phyloP scores from a whole-genome alignment of 2,329 filamentous ascomycete genomes.

The Beauveria rudraprayagi region DNA sequence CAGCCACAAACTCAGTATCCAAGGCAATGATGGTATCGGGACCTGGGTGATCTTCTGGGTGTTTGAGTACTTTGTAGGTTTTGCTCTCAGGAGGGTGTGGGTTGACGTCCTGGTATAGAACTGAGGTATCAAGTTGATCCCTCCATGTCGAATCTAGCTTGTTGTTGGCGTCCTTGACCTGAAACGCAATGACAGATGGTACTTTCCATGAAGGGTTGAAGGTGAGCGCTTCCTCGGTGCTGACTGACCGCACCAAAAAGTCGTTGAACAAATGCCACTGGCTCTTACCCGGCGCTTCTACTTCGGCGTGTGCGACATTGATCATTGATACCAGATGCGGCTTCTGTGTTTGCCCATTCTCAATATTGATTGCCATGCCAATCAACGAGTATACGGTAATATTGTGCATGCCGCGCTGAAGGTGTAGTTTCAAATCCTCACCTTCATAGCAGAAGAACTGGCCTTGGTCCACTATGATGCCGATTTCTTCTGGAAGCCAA shows the following conservation, averaged over 20 bases:
- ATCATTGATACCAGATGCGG: constrained; percentile 86
- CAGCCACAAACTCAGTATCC: constrained; percentile 91
- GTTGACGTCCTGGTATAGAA: constrained; percentile 68
- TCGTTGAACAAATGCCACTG: constrained; percentile 98
- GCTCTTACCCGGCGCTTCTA: constrained; percentile 49
- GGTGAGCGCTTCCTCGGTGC: constrained; percentile 73
- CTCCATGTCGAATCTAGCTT: constrained; percentile 83
- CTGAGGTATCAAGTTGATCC: constrained; percentile 68
- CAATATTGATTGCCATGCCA: constrained; percentile 83
- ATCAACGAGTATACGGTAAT: constrained; percentile 88
- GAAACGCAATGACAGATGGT: constrained; percentile 80
- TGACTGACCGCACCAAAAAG: constrained; percentile 78
- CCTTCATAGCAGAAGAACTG: constrained; percentile 94
- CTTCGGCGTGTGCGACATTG: constrained; percentile 65
- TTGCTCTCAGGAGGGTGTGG: constrained; percentile 31
- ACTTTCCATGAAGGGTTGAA: constrained; percentile 92
- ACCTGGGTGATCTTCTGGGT: constrained; percentile 55
- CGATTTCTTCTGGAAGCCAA: constrained; percentile 91
- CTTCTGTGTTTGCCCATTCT: constrained; percentile 75
- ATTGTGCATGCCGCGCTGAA: constrained; percentile 70
- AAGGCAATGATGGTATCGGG: constrained; percentile 74
- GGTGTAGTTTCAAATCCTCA: constrained; percentile 72
- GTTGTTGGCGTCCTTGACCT: constrained; percentile 74
- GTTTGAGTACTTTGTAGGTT: constrained; percentile 53
- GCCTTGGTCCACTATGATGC: constrained; percentile 82